Evolutionary conservation across 352 stramenopile species (phyloP).

Genomic region (Globisporangium uncinulatum): DNA sequence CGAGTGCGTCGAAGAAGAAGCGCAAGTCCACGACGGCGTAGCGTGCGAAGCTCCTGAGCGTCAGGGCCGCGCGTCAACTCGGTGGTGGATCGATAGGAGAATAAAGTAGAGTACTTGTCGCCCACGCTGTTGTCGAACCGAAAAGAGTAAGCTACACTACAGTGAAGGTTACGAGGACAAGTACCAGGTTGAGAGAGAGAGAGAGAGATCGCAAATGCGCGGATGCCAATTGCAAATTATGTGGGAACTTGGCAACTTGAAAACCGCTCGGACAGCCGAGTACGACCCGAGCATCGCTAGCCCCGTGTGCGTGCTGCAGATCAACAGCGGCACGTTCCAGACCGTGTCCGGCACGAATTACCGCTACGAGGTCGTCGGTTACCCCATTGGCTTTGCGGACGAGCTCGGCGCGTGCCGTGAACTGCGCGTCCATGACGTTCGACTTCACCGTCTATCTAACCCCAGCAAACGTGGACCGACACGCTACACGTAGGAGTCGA

Average conservation of each 20-base stretch:
- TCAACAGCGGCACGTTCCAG: slow-evolving; percentile 33
- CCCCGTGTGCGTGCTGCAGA: slow-evolving; percentile 31
- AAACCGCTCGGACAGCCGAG: slow-evolving; percentile 20
- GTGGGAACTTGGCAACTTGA: too few relatives aligned
- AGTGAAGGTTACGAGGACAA: too few relatives aligned
- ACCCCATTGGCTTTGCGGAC: slow-evolving; percentile 24
- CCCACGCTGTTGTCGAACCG: too few relatives aligned
- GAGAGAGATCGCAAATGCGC: too few relatives aligned
- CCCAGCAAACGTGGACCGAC: slow-evolving; percentile 29
- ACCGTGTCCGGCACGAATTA: slow-evolving; percentile 55
- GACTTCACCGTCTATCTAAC: slow-evolving; percentile 34
- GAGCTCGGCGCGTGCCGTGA: slow-evolving; percentile 31
- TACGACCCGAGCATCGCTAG: slow-evolving; percentile 25
- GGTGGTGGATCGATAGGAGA: neutral
- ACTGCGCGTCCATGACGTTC: slow-evolving; percentile 28
- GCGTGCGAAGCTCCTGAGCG: too few relatives aligned
- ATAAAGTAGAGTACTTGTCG: too few relatives aligned
- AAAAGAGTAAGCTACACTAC: too few relatives aligned
- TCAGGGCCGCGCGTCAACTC: too few relatives aligned
- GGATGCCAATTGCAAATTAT: too few relatives aligned
- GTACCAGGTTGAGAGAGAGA: too few relatives aligned
- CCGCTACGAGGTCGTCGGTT: slow-evolving; percentile 47
- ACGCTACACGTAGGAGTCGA: slow-evolving; percentile 33
- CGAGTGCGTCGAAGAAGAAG: slow-evolving; percentile 34
- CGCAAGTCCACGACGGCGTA: slow-evolving; percentile 31